Evolutionary conservation across 1,139 yeast genomes (phyloP).

Genomic region (Yamadazyma atmosphaerica): DNA sequence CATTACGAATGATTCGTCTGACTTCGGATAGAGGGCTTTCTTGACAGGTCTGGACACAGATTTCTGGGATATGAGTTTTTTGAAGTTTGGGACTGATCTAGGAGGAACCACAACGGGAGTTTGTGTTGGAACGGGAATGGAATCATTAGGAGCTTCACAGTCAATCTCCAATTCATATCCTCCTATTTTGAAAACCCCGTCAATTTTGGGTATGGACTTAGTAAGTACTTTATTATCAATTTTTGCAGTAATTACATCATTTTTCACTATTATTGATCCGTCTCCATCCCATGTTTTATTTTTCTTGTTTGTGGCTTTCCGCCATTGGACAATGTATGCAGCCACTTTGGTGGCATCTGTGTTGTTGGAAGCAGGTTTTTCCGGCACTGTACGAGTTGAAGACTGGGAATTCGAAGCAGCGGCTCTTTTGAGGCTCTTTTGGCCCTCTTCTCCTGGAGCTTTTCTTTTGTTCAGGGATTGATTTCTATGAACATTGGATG

Average conservation of each 20-base stretch:
- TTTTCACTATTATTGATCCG: conserved; percentile 48
- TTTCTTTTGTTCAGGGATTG: no score
- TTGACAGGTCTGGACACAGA: conserved; percentile 5
- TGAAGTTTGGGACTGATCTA: conserved; percentile 8
- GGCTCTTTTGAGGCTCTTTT: background rate
- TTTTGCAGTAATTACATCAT: conserved; percentile 10
- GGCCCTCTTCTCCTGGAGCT: no score
- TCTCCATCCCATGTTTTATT: conserved; percentile 97
- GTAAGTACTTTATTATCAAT: conserved; percentile 13
- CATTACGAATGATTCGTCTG: conserved; percentile 16
- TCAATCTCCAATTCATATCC: conserved; percentile 57
- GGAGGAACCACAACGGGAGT: background rate
- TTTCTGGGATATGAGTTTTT: conserved; percentile 6
- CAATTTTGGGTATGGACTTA: conserved; percentile 22
- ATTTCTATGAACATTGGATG: no score
- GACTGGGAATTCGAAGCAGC: no score
- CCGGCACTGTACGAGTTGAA: background rate
- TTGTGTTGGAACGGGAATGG: no score
- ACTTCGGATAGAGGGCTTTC: conserved; percentile 11
- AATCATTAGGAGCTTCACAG: conserved; percentile 24
- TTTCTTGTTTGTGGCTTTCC: conserved; percentile 73
- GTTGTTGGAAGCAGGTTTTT: background rate
- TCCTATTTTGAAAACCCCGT: conserved; percentile 48
- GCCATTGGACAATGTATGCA: conserved; percentile 50
- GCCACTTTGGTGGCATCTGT: background rate